These are phyloP conservation scores for Taiozyma sp. DNA, from an alignment of 1,139 yeast species.

Conservation along the genomic window DNA sequence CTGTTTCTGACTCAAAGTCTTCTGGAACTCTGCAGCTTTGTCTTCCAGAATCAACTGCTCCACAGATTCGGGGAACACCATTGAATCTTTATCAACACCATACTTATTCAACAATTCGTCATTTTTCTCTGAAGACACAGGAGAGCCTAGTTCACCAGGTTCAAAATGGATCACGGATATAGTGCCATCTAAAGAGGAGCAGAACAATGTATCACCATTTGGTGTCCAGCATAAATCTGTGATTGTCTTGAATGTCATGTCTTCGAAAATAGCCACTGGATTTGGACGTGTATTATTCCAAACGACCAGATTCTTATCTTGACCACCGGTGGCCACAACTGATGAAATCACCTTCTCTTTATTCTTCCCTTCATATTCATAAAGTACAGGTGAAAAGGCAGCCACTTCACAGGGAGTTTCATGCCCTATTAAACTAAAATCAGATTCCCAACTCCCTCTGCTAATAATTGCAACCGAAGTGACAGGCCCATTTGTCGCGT, in stretches of 20 bases:
- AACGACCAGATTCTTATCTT: conserved; percentile 64
- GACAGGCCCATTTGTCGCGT: conserved; percentile 96
- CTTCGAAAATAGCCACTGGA: conserved; percentile 63
- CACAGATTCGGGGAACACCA: conserved; percentile 82
- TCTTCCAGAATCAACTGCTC: conserved; percentile 75
- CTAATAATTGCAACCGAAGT: conserved; percentile 84
- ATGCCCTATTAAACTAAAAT: conserved; percentile 86
- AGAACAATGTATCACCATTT: conserved; percentile 64
- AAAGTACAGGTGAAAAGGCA: conserved; percentile 75
- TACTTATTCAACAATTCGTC: conserved; percentile 70
- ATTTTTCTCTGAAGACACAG: conserved; percentile 61
- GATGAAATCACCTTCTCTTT: conserved; percentile 30
- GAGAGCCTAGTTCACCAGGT: conserved; percentile 66
- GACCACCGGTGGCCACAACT: conserved; percentile 75
- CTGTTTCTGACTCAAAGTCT: conserved; percentile 27
- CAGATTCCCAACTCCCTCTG: conserved; percentile 92
- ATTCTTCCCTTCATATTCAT: conserved; percentile 28
- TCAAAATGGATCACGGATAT: conserved; percentile 71
- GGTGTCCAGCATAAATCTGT: conserved; percentile 81
- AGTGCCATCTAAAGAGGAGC: conserved; percentile 83
- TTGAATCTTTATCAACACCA: conserved; percentile 84
- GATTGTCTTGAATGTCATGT: conserved; percentile 55
- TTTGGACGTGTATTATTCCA: conserved; percentile 63
- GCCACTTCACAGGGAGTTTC: conserved; percentile 97
- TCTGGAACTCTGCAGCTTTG: conserved; percentile 35